Conservation (phyloP, 108 stramenopile genomes). For the Discostella pseudostelligera region DNA sequence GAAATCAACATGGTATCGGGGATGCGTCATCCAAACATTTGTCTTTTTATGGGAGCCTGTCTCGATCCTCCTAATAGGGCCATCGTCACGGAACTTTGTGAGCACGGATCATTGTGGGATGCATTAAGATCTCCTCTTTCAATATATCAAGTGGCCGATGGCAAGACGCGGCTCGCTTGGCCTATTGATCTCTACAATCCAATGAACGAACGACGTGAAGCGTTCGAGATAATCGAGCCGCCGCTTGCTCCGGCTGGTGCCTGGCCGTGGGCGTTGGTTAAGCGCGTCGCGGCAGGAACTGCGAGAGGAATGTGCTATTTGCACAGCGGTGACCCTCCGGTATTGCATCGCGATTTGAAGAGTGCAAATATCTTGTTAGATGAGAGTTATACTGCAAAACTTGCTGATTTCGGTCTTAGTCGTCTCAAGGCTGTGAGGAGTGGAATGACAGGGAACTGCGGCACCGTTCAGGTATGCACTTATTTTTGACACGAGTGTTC, state of each 20-base stretch:
- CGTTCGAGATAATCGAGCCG: slow-evolving; percentile 14
- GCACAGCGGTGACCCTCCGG: slow-evolving; percentile 86
- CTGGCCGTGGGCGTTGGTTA: slow-evolving; percentile 80
- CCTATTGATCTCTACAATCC: slow-evolving; percentile 54
- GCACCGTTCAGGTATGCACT: slow-evolving; percentile 73
- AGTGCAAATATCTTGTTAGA: slow-evolving; percentile 87
- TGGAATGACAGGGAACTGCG: slow-evolving; percentile 88
- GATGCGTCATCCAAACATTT: slow-evolving; percentile 94
- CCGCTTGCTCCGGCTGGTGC: slow-evolving; percentile 64
- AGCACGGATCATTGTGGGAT: slow-evolving; percentile 85
- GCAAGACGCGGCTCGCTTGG: slow-evolving; percentile 61
- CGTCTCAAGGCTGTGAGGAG: slow-evolving; percentile 83
- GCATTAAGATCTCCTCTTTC: slow-evolving; percentile 74
- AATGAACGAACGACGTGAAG: slow-evolving; percentile 18
- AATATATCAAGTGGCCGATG: slow-evolving; percentile 64
- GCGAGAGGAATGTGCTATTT: slow-evolving; percentile 94
- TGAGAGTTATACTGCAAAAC: slow-evolving; percentile 85
- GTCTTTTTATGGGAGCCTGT: slow-evolving; percentile 93
- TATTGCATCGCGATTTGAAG: slow-evolving; percentile 94
- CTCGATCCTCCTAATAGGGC: slow-evolving; percentile 83
- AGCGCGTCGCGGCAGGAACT: slow-evolving; percentile 71
- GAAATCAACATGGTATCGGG: slow-evolving; percentile 85
- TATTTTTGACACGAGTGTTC: slow-evolving; percentile 10
- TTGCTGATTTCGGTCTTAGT: slow-evolving; percentile 94
- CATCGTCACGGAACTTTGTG: slow-evolving; percentile 87